Evolutionary conservation across 805 yeast species (phyloP).

Genomic region (Saccharomyces mikatae): DNA sequence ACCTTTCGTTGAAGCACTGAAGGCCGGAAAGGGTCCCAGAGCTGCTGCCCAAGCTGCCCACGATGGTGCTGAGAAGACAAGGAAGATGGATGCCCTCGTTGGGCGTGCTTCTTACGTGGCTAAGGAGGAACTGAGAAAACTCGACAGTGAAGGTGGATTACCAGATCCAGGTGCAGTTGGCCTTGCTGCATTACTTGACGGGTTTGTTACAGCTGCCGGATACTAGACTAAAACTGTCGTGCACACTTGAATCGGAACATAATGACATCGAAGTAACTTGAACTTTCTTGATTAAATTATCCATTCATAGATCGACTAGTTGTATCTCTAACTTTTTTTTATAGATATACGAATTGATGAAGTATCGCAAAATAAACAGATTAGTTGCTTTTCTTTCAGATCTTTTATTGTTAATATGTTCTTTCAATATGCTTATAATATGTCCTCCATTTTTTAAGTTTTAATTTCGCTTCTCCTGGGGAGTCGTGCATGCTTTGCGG

Average conservation of each 20-base stretch:
- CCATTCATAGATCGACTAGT: neutral
- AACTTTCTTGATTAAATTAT: too few relatives aligned
- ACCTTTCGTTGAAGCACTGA: conserved; percentile 63
- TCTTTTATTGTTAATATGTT: too few relatives aligned
- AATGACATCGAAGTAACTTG: neutral
- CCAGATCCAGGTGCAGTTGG: conserved; percentile 93
- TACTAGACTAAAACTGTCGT: conserved; percentile 1
- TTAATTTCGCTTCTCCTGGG: too few relatives aligned
- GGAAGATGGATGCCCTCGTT: conserved; percentile 64
- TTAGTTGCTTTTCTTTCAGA: too few relatives aligned
- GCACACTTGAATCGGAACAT: neutral
- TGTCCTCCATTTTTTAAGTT: too few relatives aligned
- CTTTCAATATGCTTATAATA: too few relatives aligned
- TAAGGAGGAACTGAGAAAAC: conserved; percentile 30
- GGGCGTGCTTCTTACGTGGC: conserved; percentile 89
- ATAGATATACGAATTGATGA: neutral
- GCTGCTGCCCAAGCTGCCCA: conserved; percentile 59
- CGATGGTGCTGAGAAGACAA: conserved; percentile 64
- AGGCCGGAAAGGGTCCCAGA: conserved; percentile 39
- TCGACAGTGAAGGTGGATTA: conserved; percentile 40
- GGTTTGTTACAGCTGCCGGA: conserved; percentile 19
- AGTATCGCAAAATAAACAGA: neutral
- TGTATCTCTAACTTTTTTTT: neutral
- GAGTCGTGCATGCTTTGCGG: too few relatives aligned
- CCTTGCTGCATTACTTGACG: conserved; percentile 40